phyloP scores from a whole-genome alignment of 768 basidiomycete species.

The Hypholoma sublateritium region DNA sequence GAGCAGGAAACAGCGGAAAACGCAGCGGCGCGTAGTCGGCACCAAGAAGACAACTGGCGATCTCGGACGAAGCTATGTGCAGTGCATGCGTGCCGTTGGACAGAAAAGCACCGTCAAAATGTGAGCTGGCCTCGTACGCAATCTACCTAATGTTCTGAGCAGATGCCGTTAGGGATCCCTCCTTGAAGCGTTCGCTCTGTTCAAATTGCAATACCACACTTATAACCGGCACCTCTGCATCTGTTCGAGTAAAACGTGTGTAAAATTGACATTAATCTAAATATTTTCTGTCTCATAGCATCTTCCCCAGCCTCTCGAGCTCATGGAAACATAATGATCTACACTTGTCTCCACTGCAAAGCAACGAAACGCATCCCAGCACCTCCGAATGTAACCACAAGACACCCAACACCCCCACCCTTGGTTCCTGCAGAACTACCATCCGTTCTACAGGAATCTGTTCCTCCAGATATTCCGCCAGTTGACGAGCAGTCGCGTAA shows the following conservation, averaged over 20 bases:
- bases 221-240: conserved; percentile 65
- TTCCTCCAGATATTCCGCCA: neutral
- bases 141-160: neutral
- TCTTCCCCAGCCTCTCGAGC: conserved; percentile 28
- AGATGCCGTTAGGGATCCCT: conserved; percentile 60
- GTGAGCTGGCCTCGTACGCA: conserved; percentile 38
- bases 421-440: neutral
- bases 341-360: conserved; percentile 61
- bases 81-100: conserved; percentile 68
- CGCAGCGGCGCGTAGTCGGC: conserved; percentile 26
- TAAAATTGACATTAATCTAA: neutral
- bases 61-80: conserved; percentile 63
- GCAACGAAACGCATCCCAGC: conserved; percentile 66
- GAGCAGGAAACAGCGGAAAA: conserved; percentile 3
- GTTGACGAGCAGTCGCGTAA: neutral
- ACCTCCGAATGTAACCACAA: conserved; percentile 30
- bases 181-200: conserved; percentile 81
- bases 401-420: neutral
- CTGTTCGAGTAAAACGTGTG: conserved; percentile 66
- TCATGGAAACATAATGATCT: conserved; percentile 56
- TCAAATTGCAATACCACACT: conserved; percentile 64
- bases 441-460: neutral
- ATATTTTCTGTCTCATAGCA: neutral
- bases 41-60: conserved; percentile 39
- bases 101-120: conserved; percentile 78